Evolutionary conservation across 2,329 filamentous ascomycete species (phyloP), one percentile per base, ranked within the genome.

Genomic region (Phialophora verrucosa): DNA sequence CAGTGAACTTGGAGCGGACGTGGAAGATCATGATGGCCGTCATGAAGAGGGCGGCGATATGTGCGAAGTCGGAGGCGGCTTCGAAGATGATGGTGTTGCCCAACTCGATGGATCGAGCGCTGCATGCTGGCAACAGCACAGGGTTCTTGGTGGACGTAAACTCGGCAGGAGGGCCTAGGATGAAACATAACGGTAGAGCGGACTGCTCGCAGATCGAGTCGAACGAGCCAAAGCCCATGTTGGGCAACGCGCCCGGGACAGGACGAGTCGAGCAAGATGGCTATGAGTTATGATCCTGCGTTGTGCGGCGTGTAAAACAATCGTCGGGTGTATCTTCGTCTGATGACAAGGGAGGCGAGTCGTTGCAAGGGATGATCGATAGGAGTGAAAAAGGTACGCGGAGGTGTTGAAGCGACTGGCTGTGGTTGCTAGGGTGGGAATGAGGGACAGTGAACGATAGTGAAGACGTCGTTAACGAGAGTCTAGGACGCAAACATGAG

Each of bases 51-150:
- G 94, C 92, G 64, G 91, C 82, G 72, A 99, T 98, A 79, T 99
- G 95, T 81, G 95, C 91, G 76, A 94, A 93, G 69, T 91, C 92
- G 25, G 93, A 89, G 31, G 93, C 95, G 76, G 90, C 92, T 81
- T 98, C 89, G 78, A 99, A 99, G 76, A 99, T 99, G 81, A 98
- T 94, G 49, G 95, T 99, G 82, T 99, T 99, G 73, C 93, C 95
- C 72, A 98, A 81, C 80, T 97, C 93, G 78, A 99, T 94, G 75
- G 95, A 96, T 66, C 95, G 89, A 66, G 95, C 91, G 81, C 94
- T 98, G 83, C 95, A 99, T 75, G 89, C 87, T 64, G 95, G 88
- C 78, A 97, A 90, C 71, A 97, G 95, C 72, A 93, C 91, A 12
- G 89, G 86, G 64, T 86, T 85, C 71, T 92, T 87, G 38, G 85